phyloP scores from a whole-genome alignment of 306 rosid species.

The Cotoneaster glaucophyllus region DNA sequence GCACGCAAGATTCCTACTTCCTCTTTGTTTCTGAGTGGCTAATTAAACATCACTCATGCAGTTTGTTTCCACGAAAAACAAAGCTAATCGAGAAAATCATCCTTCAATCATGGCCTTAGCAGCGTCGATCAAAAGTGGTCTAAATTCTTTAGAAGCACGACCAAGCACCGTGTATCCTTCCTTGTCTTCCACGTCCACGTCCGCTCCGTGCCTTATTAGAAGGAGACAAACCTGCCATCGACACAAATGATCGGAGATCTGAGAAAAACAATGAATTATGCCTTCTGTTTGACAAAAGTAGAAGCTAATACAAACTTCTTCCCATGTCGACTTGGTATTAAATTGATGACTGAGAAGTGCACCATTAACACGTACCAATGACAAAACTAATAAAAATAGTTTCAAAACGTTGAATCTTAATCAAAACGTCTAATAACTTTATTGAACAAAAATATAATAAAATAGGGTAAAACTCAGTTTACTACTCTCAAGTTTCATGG shows the following conservation, averaged over 20 bases:
- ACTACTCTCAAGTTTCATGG: too few relatives aligned
- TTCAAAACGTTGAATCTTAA: too few relatives aligned
- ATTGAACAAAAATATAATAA: too few relatives aligned
- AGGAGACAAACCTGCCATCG: conserved; percentile 64
- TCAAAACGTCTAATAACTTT: too few relatives aligned
- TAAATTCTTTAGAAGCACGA: conserved; percentile 58
- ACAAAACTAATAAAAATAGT: too few relatives aligned
- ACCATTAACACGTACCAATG: not conserved
- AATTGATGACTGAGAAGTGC: not conserved
- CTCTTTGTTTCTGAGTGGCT: not conserved
- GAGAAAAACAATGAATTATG: not conserved
- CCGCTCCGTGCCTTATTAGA: conserved; percentile 88
- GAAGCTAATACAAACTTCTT: not conserved
- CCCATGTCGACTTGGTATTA: not conserved
- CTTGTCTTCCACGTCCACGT: conserved; percentile 78
- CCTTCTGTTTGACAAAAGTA: not conserved
- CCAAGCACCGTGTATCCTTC: conserved; percentile 97
- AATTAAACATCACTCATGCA: not conserved
- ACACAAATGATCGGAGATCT: not conserved
- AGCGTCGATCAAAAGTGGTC: conserved; percentile 61
- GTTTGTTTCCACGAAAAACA: not conserved
- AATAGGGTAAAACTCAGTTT: too few relatives aligned
- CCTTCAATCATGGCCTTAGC: conserved; percentile 85
- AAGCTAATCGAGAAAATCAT: conserved; percentile 5
- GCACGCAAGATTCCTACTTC: not conserved